Evolutionary conservation across 169 alveolate species (phyloP).

Genomic region (Eimeria maxima): DNA sequence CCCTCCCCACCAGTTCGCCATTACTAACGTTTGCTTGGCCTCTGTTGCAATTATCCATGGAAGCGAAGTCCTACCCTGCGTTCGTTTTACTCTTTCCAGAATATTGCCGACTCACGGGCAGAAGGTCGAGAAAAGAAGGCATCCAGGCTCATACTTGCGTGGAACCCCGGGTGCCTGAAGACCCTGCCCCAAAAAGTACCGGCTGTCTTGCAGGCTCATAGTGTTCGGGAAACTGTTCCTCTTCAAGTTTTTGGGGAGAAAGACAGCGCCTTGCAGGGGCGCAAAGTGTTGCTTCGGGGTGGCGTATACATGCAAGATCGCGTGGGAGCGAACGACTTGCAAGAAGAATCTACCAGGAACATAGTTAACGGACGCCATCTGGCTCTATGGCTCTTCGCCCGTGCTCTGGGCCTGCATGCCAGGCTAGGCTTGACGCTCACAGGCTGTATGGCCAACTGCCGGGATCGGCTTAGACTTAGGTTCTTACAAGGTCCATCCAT

Average conservation of each 20-base stretch:
- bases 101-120: constrained; percentile 13
- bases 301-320: constrained; percentile 75
- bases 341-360: constrained; percentile 15
- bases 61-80: background rate
- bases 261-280: constrained; percentile 33
- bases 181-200: constrained; percentile 45
- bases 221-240: constrained; percentile 13
- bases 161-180: constrained; percentile 60
- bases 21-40: background rate
- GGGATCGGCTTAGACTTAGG: constrained; percentile 47
- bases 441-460: constrained; percentile 57
- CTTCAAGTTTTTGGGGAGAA: constrained; percentile 30
- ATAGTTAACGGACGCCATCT: constrained; percentile 65
- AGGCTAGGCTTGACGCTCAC: constrained; percentile 41
- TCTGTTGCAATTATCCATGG: background rate
- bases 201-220: background rate
- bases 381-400: constrained; percentile 67
- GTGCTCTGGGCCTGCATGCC: constrained; percentile 70
- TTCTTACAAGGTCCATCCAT: constrained; percentile 45
- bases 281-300: constrained; percentile 63
- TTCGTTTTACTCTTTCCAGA: background rate
- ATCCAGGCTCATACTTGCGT: constrained; percentile 28
- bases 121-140: background rate
- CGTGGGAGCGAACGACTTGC: constrained; percentile 34
- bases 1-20: background rate